These are phyloP conservation scores for Trichoderma sp. DNA, from an alignment of 2,329 filamentous ascomycete species.

Conservation along the genomic window DNA sequence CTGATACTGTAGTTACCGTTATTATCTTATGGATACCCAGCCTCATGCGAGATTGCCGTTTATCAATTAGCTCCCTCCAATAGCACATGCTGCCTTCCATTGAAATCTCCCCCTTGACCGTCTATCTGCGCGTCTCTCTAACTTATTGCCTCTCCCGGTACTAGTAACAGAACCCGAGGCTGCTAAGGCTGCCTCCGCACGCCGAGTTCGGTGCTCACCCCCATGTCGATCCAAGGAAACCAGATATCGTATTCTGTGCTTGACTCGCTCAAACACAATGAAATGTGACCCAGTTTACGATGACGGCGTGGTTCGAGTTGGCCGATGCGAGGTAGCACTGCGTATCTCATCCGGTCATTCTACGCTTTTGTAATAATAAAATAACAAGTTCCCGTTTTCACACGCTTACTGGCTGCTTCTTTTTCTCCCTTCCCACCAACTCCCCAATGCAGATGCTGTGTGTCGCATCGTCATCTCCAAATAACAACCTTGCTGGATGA, in stretches of 20 bases:
- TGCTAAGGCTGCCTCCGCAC: not conserved
- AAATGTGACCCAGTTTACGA: not conserved
- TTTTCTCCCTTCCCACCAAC: not conserved
- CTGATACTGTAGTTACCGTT: not conserved
- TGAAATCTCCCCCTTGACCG: not conserved
- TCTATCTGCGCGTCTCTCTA: not conserved
- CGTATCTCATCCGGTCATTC: not conserved
- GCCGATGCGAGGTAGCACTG: not conserved
- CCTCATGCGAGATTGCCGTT: not conserved
- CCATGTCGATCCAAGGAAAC: not conserved
- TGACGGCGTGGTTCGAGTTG: not conserved
- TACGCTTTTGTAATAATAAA: not conserved
- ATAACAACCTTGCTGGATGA: not conserved
- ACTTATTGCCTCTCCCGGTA: not conserved
- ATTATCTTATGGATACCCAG: not conserved
- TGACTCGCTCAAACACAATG: not conserved
- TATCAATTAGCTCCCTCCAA: conserved; percentile 1
- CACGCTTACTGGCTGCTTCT: not conserved
- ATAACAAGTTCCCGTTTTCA: not conserved
- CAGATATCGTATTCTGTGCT: not conserved
- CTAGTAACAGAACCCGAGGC: not conserved
- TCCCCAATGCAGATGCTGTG: not conserved
- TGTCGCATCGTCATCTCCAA: not conserved
- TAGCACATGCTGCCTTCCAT: not conserved
- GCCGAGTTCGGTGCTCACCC: conserved; percentile 7